Evolutionary conservation across 495 filamentous ascomycete genomes (phyloP), one percentile per base, ranked within the genome.

Genomic region (Penicillium ucsense): DNA sequence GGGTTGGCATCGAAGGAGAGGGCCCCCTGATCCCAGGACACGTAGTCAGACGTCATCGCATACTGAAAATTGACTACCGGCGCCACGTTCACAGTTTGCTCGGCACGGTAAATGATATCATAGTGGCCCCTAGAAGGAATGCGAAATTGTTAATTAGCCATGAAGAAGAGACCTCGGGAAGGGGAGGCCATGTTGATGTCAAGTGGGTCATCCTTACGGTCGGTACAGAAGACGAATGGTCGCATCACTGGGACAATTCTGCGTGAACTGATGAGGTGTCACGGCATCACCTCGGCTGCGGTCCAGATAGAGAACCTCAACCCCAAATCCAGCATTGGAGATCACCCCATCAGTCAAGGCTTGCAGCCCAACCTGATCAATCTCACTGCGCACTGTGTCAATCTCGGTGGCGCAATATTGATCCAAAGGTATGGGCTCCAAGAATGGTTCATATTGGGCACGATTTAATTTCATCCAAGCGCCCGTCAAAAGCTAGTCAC

Each of bases 261-360:
- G 70, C 41, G 81, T 72, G 34, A 90, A 77, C 32, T 79, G 73
- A 63, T 91, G 85, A 31, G 78, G 77, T 62, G 90, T 95, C 51
- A 90, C 88, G 49, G 82, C 78, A 12, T 77, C 73, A 10, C 90
- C 90, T 49, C 81, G 72, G 54, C 87, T 95, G 47, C 92, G 80
- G 65, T 98, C 92, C 20, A 98, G 78, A 56, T 96, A 96, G 6
- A 91, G 78, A 38, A 97, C 82, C 57, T 96, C 87, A 7, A 96
- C 78, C 7, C 82, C 79, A 51, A 96, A 79, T 9, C 82, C 83
- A 36, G 83, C 83, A 5, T 46, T 59, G 31, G 86, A 84, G 43
- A 96, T 79, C 3, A 97, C 73, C 9, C 89, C 78, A 51, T 92
- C 84, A 50, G 86, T 75, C 45, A 95, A 69, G 31, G 85, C 77